A percentile compares a stretch with the other conserved stretches of the same genome.
phyloP scores from a whole-genome alignment of 2,329 filamentous ascomycete genomes.

The Colletotrichum sp. region DNA sequence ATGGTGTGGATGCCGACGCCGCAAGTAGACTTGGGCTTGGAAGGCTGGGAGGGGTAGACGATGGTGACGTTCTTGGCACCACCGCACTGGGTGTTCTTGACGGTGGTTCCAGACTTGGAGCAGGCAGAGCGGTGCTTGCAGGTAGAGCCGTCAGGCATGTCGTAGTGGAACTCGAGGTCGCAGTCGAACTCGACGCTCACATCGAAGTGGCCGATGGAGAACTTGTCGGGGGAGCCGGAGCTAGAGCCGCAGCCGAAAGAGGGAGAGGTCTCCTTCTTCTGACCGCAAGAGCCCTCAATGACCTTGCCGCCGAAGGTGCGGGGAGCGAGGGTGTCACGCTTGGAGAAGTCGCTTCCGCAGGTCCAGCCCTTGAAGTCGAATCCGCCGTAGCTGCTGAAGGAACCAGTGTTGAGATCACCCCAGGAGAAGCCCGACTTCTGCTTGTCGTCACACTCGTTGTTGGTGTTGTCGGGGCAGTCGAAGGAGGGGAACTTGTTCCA shows the following conservation, averaged over 20 bases:
- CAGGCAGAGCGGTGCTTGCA: constrained; percentile 82
- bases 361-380: constrained; percentile 77
- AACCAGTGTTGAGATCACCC: constrained; percentile 63
- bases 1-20: constrained; percentile 76
- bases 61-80: constrained; percentile 84
- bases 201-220: constrained; percentile 79
- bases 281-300: constrained; percentile 60
- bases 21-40: constrained; percentile 64
- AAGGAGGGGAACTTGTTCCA: constrained; percentile 47
- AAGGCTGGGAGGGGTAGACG: constrained; percentile 61
- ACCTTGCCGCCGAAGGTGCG: constrained; percentile 61
- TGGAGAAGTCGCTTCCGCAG: constrained; percentile 64
- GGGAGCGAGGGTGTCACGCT: constrained; percentile 61
- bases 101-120: constrained; percentile 67
- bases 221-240: constrained; percentile 52
- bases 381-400: constrained; percentile 70
- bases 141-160: constrained; percentile 79
- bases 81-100: constrained; percentile 90
- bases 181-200: constrained; percentile 77
- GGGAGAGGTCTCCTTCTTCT: constrained; percentile 53
- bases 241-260: constrained; percentile 59
- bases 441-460: constrained; percentile 77
- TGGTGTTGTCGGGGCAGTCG: constrained; percentile 71
- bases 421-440: constrained; percentile 78
- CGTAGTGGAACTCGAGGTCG: constrained; percentile 85